Conservation (phyloP, 192 early-diverging fungal genomes). For the Cetraspora pellucida region DNA sequence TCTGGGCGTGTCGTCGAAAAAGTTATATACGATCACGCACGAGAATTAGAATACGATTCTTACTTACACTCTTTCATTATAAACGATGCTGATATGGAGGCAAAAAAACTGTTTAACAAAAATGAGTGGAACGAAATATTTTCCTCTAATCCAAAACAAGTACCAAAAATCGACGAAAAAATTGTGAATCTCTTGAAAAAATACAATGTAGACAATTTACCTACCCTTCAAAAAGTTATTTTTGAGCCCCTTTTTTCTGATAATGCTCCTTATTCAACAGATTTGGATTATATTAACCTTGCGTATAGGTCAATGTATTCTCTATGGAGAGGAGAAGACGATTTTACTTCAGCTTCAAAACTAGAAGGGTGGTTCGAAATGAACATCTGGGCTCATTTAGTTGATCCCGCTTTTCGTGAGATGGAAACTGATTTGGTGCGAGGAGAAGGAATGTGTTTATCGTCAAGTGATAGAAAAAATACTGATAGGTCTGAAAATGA, state of each 20-base stretch:
- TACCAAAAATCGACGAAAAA: conserved; percentile 17
- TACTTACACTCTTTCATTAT: conserved; percentile 25
- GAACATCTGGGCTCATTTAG: conserved; percentile 1
- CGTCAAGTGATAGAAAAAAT: conserved; percentile 11
- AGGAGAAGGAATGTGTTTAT: neutral
- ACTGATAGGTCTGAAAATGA: neutral
- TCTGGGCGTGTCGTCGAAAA: conserved; percentile 3
- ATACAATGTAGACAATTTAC: conserved; percentile 7
- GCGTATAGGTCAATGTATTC: neutral
- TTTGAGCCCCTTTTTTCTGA: conserved; percentile 7
- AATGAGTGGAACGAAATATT: conserved; percentile 27
- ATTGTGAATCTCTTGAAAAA: conserved; percentile 1
- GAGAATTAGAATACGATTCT: conserved; percentile 10
- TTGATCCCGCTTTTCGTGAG: neutral
- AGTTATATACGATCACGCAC: conserved; percentile 23
- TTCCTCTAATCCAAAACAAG: neutral
- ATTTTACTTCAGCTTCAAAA: neutral
- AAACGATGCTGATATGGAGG: conserved; percentile 20
- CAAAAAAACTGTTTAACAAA: too few relatives aligned
- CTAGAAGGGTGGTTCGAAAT: conserved; percentile 11
- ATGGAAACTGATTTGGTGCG: neutral
- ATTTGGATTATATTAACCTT: conserved; percentile 15
- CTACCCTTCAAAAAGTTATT: conserved; percentile 1
- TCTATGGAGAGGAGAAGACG: neutral
- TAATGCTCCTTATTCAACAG: conserved; percentile 6